A percentile compares a stretch with the other conserved stretches of the same genome.
These are phyloP conservation scores for Teunomyces funiuensis DNA, from an alignment of 805 yeast genomes.

Conservation along the genomic window DNA sequence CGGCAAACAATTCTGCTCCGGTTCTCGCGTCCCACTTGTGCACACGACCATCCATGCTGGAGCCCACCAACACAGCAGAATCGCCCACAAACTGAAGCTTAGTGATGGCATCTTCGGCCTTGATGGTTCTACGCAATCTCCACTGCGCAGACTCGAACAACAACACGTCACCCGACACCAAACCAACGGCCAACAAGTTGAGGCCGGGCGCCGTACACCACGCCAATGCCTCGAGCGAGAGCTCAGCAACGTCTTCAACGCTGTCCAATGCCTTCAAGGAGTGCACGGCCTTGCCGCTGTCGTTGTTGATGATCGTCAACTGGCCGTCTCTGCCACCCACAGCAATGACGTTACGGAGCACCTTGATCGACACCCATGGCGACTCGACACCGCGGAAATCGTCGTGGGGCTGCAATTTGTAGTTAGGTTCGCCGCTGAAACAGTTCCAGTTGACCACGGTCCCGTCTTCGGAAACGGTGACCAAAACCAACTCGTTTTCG, in stretches of 20 bases:
- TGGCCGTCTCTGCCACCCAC: conserved; percentile 89
- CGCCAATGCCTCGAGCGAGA: conserved; percentile 58
- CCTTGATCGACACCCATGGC: conserved; percentile 83
- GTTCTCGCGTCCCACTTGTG: conserved; percentile 89
- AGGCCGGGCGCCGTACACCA: conserved; percentile 68
- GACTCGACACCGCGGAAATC: conserved; percentile 74
- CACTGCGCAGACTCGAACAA: conserved; percentile 83
- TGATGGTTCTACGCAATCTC: conserved; percentile 74
- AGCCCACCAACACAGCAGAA: conserved; percentile 61
- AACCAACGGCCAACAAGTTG: conserved; percentile 72
- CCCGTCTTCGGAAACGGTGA: conserved; percentile 84
- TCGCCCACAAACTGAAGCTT: conserved; percentile 64
- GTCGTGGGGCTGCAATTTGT: conserved; percentile 57
- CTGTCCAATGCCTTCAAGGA: conserved; percentile 63
- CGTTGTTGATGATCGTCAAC: conserved; percentile 73
- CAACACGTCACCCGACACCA: conserved; percentile 84
- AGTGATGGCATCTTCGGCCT: conserved; percentile 81
- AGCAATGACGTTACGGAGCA: conserved; percentile 58
- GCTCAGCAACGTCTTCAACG: conserved; percentile 43
- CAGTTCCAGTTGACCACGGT: conserved; percentile 88
- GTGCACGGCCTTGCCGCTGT: conserved; percentile 69
- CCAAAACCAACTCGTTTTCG: conserved; percentile 59
- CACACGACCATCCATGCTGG: conserved; percentile 82
- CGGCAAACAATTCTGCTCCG: conserved; percentile 72
- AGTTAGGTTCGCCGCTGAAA: conserved; percentile 68